Percentiles rank a stretch among this genome's conserved stretches.
These are phyloP conservation scores for Xylaria sp. DNA, from an alignment of 2,329 filamentous ascomycete genomes.

Conservation along the genomic window DNA sequence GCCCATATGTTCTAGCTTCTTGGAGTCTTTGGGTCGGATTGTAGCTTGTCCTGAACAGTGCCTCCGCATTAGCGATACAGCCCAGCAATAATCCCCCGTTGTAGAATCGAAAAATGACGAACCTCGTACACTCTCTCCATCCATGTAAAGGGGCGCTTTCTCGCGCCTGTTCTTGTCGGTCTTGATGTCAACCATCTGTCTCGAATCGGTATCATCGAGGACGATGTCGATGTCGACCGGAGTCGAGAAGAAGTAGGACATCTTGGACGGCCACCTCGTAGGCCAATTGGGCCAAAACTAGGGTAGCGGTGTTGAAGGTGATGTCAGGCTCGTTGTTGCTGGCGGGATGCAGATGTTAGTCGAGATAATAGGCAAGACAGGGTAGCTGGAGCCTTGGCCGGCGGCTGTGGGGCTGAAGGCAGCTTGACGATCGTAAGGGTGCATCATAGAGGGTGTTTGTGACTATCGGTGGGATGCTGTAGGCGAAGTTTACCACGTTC, in stretches of 20 bases:
- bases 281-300: constrained; percentile 23
- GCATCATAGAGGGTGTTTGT: constrained; percentile 19
- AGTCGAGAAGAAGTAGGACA: constrained; percentile 99
- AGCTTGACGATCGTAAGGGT: constrained; percentile 2
- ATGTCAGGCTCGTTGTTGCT: constrained; percentile 21
- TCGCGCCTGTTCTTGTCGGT: constrained; percentile 98
- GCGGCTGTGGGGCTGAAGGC: constrained; percentile 23
- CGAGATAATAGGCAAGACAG: constrained; percentile 9
- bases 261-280: constrained; percentile 52
- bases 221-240: constrained; percentile 99
- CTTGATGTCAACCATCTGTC: constrained; percentile 96
- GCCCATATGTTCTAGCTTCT: constrained; percentile 95
- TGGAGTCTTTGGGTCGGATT: constrained; percentile 95
- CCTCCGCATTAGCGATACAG: constrained; percentile 4
- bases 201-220: constrained; percentile 92
- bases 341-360: constrained; percentile 13
- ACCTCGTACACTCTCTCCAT: constrained; percentile 85
- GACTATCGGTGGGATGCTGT: constrained; percentile 1
- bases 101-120: constrained; percentile 3
- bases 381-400: constrained; percentile 28
- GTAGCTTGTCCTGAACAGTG: constrained; percentile 83
- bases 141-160: constrained; percentile 96
- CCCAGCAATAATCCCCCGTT: background rate
- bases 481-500: too few species aligned
- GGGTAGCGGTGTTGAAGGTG: constrained; percentile 7